A percentile compares a stretch with the other conserved stretches of the same genome.
These are phyloP conservation scores for Mycena rebaudengoi DNA, from an alignment of 768 basidiomycete genomes.

Conservation along the genomic window DNA sequence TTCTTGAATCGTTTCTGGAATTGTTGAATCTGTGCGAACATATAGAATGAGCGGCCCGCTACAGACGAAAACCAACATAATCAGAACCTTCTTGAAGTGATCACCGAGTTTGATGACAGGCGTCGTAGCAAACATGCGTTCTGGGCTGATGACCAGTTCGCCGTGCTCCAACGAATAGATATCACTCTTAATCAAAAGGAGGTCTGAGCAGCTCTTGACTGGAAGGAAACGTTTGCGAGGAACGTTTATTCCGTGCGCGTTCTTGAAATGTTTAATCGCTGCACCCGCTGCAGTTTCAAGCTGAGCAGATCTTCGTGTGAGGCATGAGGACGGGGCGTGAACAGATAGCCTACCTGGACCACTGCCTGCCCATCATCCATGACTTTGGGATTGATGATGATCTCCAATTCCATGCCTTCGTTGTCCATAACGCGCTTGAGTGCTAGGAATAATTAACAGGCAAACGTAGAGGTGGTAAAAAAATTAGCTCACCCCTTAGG, in stretches of 20 bases:
- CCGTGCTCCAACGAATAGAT: slow-evolving; percentile 92
- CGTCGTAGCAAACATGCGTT: slow-evolving; percentile 86
- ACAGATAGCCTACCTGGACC: slow-evolving; percentile 55
- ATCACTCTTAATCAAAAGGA: slow-evolving; percentile 90
- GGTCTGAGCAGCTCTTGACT: slow-evolving; percentile 87
- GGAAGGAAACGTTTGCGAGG: slow-evolving; percentile 94
- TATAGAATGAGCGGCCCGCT: background rate
- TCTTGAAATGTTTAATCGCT: slow-evolving; percentile 91
- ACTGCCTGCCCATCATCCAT: slow-evolving; percentile 76
- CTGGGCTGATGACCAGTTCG: slow-evolving; percentile 82
- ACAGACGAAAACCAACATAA: background rate
- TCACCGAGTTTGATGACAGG: slow-evolving; percentile 97
- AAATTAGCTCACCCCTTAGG: slow-evolving; percentile 46
- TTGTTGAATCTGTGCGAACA: slow-evolving; percentile 74
- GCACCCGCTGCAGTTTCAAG: slow-evolving; percentile 94
- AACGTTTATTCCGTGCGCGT: slow-evolving; percentile 93
- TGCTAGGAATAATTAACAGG: slow-evolving; percentile 44
- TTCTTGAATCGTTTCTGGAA: slow-evolving; percentile 97
- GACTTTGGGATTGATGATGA: slow-evolving; percentile 79
- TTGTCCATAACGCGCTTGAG: slow-evolving; percentile 80
- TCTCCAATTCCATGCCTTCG: slow-evolving; percentile 77
- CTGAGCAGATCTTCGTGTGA: slow-evolving; percentile 45
- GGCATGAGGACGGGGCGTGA: background rate
- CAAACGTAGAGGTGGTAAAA: background rate
- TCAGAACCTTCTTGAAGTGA: slow-evolving; percentile 90